Evolutionary conservation across 768 basidiomycete species (phyloP), one percentile per base, ranked within the genome.

Genomic region (Flagelloscypha sp.): DNA sequence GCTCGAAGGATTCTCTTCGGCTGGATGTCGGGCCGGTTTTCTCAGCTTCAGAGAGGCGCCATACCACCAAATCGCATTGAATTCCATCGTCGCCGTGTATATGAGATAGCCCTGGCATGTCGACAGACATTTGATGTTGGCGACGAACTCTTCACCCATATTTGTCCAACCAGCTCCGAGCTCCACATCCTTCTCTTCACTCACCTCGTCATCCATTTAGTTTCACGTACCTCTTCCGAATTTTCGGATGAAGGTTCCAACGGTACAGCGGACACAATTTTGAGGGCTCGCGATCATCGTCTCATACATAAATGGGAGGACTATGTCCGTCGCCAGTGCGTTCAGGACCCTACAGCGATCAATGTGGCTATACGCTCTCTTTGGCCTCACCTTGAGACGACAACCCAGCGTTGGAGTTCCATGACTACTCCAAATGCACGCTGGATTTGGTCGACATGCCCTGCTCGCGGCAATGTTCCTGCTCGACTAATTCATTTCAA

Each of bases 401-500:
- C 36, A 9, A 53, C 33, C 33, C 27, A 47, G 22, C 33, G 19
- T 4, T 65, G 61, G 63, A 19, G n/a, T 1, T 30, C 19, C 10
- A 15, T 50, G 12, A 29, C 17, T 3, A 3, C 8, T 15, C 49
- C 56, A 2, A 50, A 46, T 27, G 39, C 50, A 5, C 53, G 49
- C 10, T 63, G 63, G 60, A 6, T 61, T 9, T 37, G 27, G 6
- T 53, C 48, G 12, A 57, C 65, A 0, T 29, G 37, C 5, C 7
- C 36, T 1, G 30, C 33, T 4, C 12, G 22, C 2, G 40, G 27
- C 10, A 38, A 46, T 20, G 35, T 24, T 22, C 40, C 46, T 13
- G 60, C 61, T 30, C 30, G n/a, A 13, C n/a, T n/a, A n/a, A 51
- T 72, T 5, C 54, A 61, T 31, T 48, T 66, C 13, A 61, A 74